Percentiles rank a stretch among this genome's conserved stretches.
phyloP scores from a whole-genome alignment of 2,329 filamentous ascomycete species.

The Escovopsis sp. region DNA sequence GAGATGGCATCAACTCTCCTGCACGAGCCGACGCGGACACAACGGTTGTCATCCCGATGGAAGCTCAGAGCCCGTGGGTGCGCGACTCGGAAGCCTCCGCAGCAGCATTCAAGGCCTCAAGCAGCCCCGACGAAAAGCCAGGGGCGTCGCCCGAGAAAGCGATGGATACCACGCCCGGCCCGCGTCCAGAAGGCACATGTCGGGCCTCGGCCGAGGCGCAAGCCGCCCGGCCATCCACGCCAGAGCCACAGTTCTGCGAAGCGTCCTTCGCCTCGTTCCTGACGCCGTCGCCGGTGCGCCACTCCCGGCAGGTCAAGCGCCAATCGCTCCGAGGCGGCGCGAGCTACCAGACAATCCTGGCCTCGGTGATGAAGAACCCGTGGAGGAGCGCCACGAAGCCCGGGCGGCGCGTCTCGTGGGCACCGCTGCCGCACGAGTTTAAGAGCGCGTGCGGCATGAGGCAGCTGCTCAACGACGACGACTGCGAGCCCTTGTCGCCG shows the following conservation, averaged over 20 bases:
- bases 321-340: constrained; percentile 9
- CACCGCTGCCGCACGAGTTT: constrained; percentile 16
- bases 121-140: background rate
- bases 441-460: constrained; percentile 1
- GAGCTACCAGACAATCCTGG: constrained; percentile 20
- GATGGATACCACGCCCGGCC: background rate
- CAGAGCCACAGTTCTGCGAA: constrained; percentile 33
- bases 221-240: constrained; percentile 19
- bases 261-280: constrained; percentile 39
- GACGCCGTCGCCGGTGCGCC: constrained; percentile 31
- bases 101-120: background rate
- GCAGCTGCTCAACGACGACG: background rate
- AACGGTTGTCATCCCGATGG: background rate
- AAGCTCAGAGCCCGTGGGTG: constrained; percentile 12
- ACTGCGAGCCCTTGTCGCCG: background rate
- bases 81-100: background rate
- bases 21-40: background rate
- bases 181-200: background rate
- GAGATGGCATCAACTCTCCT: background rate
- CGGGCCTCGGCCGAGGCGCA: background rate
- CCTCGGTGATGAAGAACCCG: constrained; percentile 21
- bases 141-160: background rate
- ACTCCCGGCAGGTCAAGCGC: constrained; percentile 6
- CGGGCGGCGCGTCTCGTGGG: constrained; percentile 24
- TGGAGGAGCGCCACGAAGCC: constrained; percentile 13